These are phyloP conservation scores for Trichoderma simmonsii DNA, from an alignment of 2,329 filamentous ascomycete genomes.

Conservation along the genomic window DNA sequence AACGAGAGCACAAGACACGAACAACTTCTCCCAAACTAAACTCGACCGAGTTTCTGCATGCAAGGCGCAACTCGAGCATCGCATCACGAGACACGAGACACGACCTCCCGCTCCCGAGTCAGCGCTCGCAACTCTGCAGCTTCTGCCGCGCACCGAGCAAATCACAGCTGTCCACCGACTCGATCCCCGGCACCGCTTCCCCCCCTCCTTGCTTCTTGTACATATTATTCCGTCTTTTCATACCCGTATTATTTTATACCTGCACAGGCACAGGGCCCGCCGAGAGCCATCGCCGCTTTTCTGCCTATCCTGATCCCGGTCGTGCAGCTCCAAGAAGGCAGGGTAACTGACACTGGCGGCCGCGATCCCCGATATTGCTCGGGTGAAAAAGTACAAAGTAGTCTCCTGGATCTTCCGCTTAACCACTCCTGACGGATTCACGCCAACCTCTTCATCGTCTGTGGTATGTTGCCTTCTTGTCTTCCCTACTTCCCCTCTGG, in stretches of 20 bases:
- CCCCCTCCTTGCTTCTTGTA: background rate
- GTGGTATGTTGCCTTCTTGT: constrained; percentile 14
- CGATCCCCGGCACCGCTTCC: background rate
- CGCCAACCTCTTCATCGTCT: background rate
- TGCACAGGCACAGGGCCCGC: background rate
- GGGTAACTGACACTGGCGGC: constrained; percentile 15
- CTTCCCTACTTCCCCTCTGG: background rate
- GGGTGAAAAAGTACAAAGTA: background rate
- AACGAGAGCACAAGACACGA: background rate
- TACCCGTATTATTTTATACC: constrained; percentile 3
- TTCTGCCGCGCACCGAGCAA: background rate
- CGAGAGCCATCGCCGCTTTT: constrained; percentile 9
- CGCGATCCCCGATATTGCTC: constrained; percentile 4
- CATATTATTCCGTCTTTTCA: constrained; percentile 3
- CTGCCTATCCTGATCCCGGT: constrained; percentile 15
- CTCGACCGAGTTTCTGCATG: background rate
- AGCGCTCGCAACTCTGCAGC: background rate
- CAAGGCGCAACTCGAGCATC: background rate
- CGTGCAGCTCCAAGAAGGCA: background rate
- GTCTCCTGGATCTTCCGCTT: constrained; percentile 10
- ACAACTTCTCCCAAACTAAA: background rate
- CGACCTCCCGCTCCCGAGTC: background rate
- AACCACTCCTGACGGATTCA: constrained; percentile 9
- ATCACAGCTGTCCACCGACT: background rate
- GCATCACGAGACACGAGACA: background rate